Conservation (phyloP, 768 basidiomycete genomes). For the Pisolithus tinctorius region DNA sequence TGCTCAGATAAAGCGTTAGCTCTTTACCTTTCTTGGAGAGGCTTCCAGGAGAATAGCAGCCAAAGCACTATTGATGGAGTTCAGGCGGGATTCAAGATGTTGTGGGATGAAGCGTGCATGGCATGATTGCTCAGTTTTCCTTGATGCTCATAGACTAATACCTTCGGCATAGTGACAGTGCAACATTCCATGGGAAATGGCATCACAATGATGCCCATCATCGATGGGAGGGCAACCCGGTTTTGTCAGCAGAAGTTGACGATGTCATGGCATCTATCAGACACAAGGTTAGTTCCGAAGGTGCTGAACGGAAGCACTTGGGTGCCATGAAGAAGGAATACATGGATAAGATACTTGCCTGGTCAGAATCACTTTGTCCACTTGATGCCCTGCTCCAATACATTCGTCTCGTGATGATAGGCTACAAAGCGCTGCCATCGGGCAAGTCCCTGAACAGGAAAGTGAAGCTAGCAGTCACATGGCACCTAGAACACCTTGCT, state of each 20-base stretch:
- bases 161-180: slow-evolving; percentile 9
- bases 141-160: too few species aligned
- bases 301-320: slow-evolving; percentile 20
- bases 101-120: background rate
- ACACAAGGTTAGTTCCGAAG: slow-evolving; percentile 13
- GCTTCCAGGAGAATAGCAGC: background rate
- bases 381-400: background rate
- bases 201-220: slow-evolving; percentile 14
- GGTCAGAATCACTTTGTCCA: background rate
- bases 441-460: background rate
- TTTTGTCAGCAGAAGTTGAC: slow-evolving; percentile 15
- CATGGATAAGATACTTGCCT: background rate
- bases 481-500: background rate
- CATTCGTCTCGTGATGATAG: background rate
- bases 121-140: background rate
- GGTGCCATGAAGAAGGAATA: slow-evolving; percentile 13
- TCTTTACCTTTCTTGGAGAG: slow-evolving; percentile 1
- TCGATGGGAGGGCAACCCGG: slow-evolving; percentile 24
- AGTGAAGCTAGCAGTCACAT: background rate
- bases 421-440: background rate
- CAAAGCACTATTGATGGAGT: background rate
- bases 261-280: slow-evolving; percentile 21
- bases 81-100: background rate
- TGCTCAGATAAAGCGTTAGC: slow-evolving; percentile 1
- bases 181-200: slow-evolving; percentile 24